Conservation (phyloP, 805 yeast genomes). For the Dipodascus geniculatus region DNA sequence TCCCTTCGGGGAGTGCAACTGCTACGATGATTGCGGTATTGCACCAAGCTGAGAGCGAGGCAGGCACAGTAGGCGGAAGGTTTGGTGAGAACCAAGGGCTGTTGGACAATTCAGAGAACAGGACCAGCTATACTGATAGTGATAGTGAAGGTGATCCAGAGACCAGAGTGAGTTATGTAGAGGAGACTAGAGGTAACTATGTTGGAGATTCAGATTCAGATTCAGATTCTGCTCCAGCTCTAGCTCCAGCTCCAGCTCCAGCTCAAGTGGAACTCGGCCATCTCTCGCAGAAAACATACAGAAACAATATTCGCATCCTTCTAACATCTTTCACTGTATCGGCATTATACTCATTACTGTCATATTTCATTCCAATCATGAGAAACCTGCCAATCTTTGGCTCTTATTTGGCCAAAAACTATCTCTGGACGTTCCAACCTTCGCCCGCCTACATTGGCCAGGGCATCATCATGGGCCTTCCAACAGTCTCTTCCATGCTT, state of each 20-base stretch:
- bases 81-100: background rate
- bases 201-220: no score
- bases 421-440: constrained; percentile 84
- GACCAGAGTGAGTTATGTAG: no score
- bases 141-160: constrained; percentile 10
- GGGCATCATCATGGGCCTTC: constrained; percentile 94
- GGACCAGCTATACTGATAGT: constrained; percentile 11
- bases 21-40: constrained; percentile 85
- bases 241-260: no score
- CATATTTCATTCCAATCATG: constrained; percentile 65
- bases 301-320: constrained; percentile 49
- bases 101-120: background rate
- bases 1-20: constrained; percentile 94
- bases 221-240: no score
- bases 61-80: no score
- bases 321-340: constrained; percentile 53
- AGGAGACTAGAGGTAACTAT: no score
- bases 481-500: constrained; percentile 83
- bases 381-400: constrained; percentile 73
- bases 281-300: constrained; percentile 17
- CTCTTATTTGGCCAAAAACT: constrained; percentile 39
- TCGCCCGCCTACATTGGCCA: constrained; percentile 97
- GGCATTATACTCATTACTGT: constrained; percentile 54
- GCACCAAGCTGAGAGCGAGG: constrained; percentile 37
- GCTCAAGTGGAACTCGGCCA: constrained; percentile 8